Evolutionary conservation across 306 rosid species (phyloP), one percentile per base, ranked within the genome.

Genomic region (Morella rubra): DNA sequence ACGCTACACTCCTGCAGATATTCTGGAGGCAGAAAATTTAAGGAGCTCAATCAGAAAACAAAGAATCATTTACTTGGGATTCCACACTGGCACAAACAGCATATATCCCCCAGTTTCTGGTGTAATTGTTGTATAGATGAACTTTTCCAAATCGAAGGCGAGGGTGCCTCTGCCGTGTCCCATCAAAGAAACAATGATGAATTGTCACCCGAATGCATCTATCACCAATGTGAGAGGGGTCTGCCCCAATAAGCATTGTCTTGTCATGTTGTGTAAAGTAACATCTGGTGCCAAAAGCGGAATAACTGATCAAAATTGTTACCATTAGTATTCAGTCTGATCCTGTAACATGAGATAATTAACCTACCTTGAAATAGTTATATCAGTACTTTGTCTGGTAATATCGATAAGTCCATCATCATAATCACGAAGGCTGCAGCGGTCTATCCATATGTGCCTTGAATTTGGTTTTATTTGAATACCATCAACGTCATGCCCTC

Each of bases 231-330:
- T 82, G 86, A 11, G 86, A 74, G 53, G 83, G 64, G 74, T 82
- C 86, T 1, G 83, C 86, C 72, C 86, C 86, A 45, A 82, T 82
- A 20, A 82, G 86, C 86, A 82, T 78, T 5, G 83, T 82, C 80
- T 82, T 82, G 79, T 82, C 86, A 54, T 82, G 86, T 45, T 73
- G 77, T 16, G 59, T n/a, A 40, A 82, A 82, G 80, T 74, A 74
- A 78, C 86, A 82, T 62, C 83, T 82, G 77, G 65, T 45, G 53
- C 40, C 70, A 71, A 76, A 69, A 42, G 61, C 8, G 62, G 24
- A 65, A 54, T 32, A 53, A 79, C 46, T 50, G 14, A 51, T 75
- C 20, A 79, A 8, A 72, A 12, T 2, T 5, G 13, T n/a, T 42
- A 41, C 46, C 24, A 7, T 20, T 66, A 52, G 49, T 75, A 27